Conservation (phyloP, 306 rosid species). For the Comarum palustre region DNA sequence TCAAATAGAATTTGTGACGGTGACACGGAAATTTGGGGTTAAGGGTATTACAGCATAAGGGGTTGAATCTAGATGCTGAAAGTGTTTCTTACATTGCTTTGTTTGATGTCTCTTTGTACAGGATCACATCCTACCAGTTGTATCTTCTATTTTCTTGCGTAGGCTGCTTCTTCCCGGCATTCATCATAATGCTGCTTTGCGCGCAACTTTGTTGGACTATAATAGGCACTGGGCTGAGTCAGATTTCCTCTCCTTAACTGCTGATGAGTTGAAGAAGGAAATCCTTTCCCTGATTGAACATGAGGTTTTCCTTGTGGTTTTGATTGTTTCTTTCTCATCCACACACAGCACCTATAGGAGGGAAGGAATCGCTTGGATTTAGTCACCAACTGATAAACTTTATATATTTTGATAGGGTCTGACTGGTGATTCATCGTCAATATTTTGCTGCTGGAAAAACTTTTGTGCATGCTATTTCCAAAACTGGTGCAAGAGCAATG, state of each 20-base stretch:
- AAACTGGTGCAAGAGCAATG: slow-evolving; percentile 88
- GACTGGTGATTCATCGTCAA: slow-evolving; percentile 46
- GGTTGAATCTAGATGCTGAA: slow-evolving; percentile 1
- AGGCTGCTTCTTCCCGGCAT: slow-evolving; percentile 89
- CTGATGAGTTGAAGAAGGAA: slow-evolving; percentile 80
- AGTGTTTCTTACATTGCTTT: slow-evolving; percentile 25
- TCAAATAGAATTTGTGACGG: background rate
- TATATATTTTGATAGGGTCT: slow-evolving; percentile 51
- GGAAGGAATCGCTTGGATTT: background rate
- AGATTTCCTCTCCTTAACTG: slow-evolving; percentile 68
- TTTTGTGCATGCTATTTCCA: slow-evolving; percentile 64
- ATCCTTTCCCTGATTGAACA: slow-evolving; percentile 79
- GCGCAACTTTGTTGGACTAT: slow-evolving; percentile 72
- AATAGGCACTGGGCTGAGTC: slow-evolving; percentile 73
- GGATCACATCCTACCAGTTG: slow-evolving; percentile 64
- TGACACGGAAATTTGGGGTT: background rate
- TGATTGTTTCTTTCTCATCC: slow-evolving; percentile 4
- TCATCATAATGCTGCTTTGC: slow-evolving; percentile 65
- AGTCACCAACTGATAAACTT: slow-evolving; percentile 26
- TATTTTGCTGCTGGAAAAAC: slow-evolving; percentile 70
- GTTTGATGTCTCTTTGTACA: slow-evolving; percentile 38
- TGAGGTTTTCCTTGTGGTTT: slow-evolving; percentile 52
- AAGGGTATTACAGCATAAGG: background rate
- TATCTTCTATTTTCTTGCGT: slow-evolving; percentile 74
- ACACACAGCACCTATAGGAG: background rate